Percentiles rank a stretch among this genome's conserved stretches.
Evolutionary conservation across 805 yeast genomes (phyloP).

Genomic region (Teunomyces kruisii): DNA sequence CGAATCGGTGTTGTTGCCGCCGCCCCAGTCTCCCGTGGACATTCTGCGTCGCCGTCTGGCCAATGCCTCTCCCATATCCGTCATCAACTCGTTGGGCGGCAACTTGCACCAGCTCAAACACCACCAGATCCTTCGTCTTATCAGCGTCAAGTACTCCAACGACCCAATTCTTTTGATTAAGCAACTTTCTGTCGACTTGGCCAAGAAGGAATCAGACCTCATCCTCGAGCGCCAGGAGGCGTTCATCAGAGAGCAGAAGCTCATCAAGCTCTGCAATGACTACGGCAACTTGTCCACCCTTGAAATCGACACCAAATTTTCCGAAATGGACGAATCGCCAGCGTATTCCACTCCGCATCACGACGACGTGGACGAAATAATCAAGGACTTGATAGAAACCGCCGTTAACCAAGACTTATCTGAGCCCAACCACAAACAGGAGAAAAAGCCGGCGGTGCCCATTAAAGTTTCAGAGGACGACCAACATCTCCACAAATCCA

Average conservation of each 20-base stretch:
- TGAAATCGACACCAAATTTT: conserved; percentile 34
- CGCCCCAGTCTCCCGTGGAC: neutral
- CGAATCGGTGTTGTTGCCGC: neutral
- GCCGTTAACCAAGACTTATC: conserved; percentile 26
- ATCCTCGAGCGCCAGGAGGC: conserved; percentile 33
- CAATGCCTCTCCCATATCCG: conserved; percentile 1
- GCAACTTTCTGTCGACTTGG: conserved; percentile 49
- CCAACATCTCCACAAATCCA: neutral
- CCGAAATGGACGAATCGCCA: conserved; percentile 10
- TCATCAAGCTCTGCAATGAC: conserved; percentile 32
- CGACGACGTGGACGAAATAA: conserved; percentile 15
- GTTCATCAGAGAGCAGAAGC: conserved; percentile 32
- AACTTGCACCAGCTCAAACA: conserved; percentile 9
- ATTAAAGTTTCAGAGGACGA: neutral
- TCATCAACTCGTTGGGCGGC: conserved; percentile 14
- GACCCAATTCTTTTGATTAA: conserved; percentile 36
- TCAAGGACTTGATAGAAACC: conserved; percentile 26
- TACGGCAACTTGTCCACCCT: conserved; percentile 34
- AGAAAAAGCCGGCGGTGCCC: neutral
- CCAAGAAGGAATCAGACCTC: conserved; percentile 48
- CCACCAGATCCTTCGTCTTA: conserved; percentile 17
- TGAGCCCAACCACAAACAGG: conserved; percentile 2
- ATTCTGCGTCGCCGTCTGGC: neutral
- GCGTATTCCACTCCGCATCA: neutral
- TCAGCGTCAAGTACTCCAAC: conserved; percentile 23